A percentile compares a stretch with the other conserved stretches of the same genome.
Evolutionary conservation across 2,329 filamentous ascomycete genomes (phyloP).

Genomic region (Chaetomiaceae sp.): DNA sequence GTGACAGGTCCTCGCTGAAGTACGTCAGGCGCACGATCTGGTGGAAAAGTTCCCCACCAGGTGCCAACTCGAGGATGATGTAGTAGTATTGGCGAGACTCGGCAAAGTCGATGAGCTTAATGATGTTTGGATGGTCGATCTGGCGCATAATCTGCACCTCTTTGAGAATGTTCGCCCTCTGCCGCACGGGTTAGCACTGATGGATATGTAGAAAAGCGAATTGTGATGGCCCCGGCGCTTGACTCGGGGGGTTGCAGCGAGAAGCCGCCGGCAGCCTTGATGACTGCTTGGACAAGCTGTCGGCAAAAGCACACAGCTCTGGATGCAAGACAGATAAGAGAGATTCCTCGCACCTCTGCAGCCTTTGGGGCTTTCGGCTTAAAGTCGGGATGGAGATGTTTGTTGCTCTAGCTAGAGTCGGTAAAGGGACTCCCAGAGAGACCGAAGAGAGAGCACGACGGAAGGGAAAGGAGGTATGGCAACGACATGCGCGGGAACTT

Average conservation of each 20-base stretch:
- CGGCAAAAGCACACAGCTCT: conserved; percentile 24
- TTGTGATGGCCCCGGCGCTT: conserved; percentile 14
- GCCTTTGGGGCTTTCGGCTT: conserved; percentile 83
- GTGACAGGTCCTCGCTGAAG: conserved; percentile 91
- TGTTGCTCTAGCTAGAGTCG: conserved; percentile 70
- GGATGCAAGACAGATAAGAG: conserved; percentile 30
- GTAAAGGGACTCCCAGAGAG: conserved; percentile 36
- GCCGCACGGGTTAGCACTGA: conserved; percentile 28
- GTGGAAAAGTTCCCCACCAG: conserved; percentile 94
- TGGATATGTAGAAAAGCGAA: not conserved
- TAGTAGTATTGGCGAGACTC: conserved; percentile 96
- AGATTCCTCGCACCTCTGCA: conserved; percentile 80
- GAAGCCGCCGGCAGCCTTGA: not conserved
- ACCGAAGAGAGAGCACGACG: conserved; percentile 23
- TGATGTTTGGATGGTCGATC: conserved; percentile 91
- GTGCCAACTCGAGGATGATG: conserved; percentile 90
- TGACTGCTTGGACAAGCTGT: conserved; percentile 3
- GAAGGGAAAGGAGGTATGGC: conserved; percentile 28
- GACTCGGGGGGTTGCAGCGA: conserved; percentile 16
- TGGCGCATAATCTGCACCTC: conserved; percentile 99
- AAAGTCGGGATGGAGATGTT: conserved; percentile 92
- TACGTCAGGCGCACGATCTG: conserved; percentile 97
- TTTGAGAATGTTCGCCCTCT: conserved; percentile 97
- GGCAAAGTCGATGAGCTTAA: conserved; percentile 87
- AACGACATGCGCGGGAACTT: conserved; percentile 14